These are phyloP conservation scores for Cercophora newfieldiana DNA, from an alignment of 495 filamentous ascomycete genomes.

Conservation along the genomic window DNA sequence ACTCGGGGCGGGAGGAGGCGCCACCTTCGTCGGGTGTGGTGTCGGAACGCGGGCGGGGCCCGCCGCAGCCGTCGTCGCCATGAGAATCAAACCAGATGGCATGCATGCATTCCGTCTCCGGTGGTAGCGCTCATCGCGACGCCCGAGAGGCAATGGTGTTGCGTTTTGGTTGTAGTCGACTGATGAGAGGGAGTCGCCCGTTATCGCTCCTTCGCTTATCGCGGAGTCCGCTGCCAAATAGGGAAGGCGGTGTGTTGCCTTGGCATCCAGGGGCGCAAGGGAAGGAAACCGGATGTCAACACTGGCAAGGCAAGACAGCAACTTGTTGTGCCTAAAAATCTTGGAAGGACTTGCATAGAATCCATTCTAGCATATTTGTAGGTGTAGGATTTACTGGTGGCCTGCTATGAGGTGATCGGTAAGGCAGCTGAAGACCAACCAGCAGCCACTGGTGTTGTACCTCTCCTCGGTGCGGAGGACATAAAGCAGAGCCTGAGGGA, in stretches of 20 bases:
- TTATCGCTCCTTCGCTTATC: constrained; percentile 21
- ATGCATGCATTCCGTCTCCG: neutral
- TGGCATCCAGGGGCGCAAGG: no score
- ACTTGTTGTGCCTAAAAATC: no score
- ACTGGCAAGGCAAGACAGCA: no score
- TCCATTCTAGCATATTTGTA: no score
- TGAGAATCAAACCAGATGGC: constrained; percentile 14
- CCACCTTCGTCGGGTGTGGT: constrained; percentile 27
- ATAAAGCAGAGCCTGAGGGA: no score
- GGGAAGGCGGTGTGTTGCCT: constrained; percentile 29
- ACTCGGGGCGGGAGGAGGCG: constrained; percentile 27
- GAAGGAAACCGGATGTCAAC: no score
- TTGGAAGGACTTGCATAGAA: no score
- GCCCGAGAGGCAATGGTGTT: neutral
- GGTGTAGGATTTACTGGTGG: no score
- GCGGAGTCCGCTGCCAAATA: constrained; percentile 14
- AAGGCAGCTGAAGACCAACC: no score
- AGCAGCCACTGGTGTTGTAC: no score
- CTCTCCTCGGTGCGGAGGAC: no score
- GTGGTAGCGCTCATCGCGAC: neutral
- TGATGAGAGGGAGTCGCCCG: neutral
- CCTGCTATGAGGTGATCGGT: no score
- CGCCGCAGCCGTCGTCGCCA: constrained; percentile 30
- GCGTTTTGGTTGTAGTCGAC: neutral
- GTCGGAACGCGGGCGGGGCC: constrained; percentile 31